A percentile compares a stretch with the other conserved stretches of the same genome.
Conservation (phyloP, 441 rosid genomes). For the Mallotus repandus region DNA sequence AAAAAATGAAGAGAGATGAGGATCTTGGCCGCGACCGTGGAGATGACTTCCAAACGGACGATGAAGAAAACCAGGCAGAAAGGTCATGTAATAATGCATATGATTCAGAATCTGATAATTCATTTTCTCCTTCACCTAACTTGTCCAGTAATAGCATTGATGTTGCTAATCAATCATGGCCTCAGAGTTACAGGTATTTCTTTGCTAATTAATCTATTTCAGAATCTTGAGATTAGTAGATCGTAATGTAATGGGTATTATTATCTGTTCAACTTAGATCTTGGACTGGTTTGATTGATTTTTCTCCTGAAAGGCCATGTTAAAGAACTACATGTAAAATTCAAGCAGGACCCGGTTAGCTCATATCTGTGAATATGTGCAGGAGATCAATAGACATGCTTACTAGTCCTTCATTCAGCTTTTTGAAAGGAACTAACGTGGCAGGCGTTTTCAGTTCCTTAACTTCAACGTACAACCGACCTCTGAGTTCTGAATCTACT, state of each 20-base stretch:
- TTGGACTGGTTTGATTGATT: too few relatives aligned
- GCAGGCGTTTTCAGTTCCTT: conserved; percentile 31
- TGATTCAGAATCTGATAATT: conserved; percentile 38
- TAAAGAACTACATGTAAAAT: too few relatives aligned
- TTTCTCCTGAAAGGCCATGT: too few relatives aligned
- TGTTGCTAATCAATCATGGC: conserved; percentile 47
- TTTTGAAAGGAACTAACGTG: conserved; percentile 33
- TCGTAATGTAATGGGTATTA: too few relatives aligned
- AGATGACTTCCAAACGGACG: conserved; percentile 64
- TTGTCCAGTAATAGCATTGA: conserved; percentile 26
- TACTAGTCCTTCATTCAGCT: conserved; percentile 44
- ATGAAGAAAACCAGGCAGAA: conserved; percentile 73
- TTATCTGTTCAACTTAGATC: too few relatives aligned
- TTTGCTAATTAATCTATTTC: conserved; percentile 8
- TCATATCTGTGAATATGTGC: conserved; percentile 23
- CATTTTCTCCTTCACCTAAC: conserved; percentile 20
- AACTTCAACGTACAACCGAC: conserved; percentile 38
- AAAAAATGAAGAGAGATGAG: conserved; percentile 58
- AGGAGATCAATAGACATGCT: conserved; percentile 76
- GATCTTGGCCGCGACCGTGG: conserved; percentile 59
- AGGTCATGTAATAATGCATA: conserved; percentile 35
- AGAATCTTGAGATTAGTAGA: conserved; percentile 5
- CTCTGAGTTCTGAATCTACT: conserved; percentile 29
- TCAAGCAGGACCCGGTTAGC: too few relatives aligned
- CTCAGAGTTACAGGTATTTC: conserved; percentile 69